phyloP scores from a whole-genome alignment of 176 grass and related monocot genomes.

The Typha latifolia region DNA sequence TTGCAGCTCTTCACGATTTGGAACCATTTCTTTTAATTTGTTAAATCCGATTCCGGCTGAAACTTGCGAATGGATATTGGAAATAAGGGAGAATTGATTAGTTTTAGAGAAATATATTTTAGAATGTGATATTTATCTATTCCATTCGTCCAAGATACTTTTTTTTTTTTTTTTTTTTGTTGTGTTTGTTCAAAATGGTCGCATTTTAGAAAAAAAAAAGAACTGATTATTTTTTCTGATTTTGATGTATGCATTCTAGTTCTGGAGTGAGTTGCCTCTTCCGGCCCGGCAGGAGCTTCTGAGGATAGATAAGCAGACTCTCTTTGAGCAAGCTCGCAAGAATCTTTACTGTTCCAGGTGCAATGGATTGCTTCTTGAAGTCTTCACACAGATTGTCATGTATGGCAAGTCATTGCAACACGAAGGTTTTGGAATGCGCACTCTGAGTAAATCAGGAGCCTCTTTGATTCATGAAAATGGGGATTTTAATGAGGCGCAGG shows the following conservation, averaged over 20 bases:
- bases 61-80: no score
- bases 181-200: no score
- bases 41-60: constrained; percentile 1
- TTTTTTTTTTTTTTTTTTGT: no score
- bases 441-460: constrained; percentile 15
- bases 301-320: constrained; percentile 77
- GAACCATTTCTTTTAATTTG: neutral
- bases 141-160: no score
- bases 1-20: constrained; percentile 2
- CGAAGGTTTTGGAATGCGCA: constrained; percentile 29
- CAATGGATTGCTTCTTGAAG: constrained; percentile 81
- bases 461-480: constrained; percentile 18
- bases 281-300: constrained; percentile 62
- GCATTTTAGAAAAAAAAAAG: no score
- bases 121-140: no score
- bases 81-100: no score
- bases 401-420: constrained; percentile 64
- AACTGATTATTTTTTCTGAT: constrained; percentile 14
- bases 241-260: constrained; percentile 47
- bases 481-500: constrained; percentile 41
- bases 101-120: no score
- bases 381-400: constrained; percentile 74
- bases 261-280: constrained; percentile 66
- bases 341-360: constrained; percentile 95
- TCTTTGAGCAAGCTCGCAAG: constrained; percentile 80